Evolutionary conservation across 768 basidiomycete species (phyloP).

Genomic region (Boletus sensibilis): DNA sequence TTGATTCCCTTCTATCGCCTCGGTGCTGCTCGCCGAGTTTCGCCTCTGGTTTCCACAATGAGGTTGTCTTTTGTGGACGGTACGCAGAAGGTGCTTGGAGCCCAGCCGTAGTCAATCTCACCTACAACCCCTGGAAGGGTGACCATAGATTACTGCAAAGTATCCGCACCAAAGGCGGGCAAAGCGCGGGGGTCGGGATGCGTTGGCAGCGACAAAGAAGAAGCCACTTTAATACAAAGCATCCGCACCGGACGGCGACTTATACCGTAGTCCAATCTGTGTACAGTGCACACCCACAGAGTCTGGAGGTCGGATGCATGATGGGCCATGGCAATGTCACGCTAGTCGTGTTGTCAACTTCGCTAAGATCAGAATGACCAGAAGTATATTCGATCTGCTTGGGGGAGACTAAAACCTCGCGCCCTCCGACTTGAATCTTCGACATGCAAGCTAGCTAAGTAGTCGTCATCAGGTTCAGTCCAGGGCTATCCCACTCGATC

Average conservation of each 20-base stretch:
- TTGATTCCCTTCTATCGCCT: neutral
- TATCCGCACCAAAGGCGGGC: neutral
- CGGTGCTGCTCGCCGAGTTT: neutral
- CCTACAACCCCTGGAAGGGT: neutral
- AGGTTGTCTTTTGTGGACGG: neutral
- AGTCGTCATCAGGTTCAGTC: neutral
- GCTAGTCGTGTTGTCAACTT: neutral
- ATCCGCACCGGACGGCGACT: neutral
- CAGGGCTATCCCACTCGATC: neutral
- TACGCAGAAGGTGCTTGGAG: neutral
- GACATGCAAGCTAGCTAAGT: neutral
- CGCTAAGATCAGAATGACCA: neutral
- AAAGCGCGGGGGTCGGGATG: neutral
- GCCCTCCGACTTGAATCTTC: neutral
- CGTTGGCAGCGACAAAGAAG: neutral
- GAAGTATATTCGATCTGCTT: neutral
- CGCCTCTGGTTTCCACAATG: neutral
- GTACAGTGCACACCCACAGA: too few species aligned
- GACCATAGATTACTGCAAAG: neutral
- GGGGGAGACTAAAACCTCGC: neutral
- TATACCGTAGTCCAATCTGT: too few species aligned
- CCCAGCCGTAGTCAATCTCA: neutral
- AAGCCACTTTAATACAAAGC: neutral
- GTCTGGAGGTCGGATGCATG: too few species aligned
- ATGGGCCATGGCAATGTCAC: too few species aligned